Evolutionary conservation across 2,329 filamentous ascomycete genomes (phyloP).

Genomic region (Pseudopyricularia cyperi): DNA sequence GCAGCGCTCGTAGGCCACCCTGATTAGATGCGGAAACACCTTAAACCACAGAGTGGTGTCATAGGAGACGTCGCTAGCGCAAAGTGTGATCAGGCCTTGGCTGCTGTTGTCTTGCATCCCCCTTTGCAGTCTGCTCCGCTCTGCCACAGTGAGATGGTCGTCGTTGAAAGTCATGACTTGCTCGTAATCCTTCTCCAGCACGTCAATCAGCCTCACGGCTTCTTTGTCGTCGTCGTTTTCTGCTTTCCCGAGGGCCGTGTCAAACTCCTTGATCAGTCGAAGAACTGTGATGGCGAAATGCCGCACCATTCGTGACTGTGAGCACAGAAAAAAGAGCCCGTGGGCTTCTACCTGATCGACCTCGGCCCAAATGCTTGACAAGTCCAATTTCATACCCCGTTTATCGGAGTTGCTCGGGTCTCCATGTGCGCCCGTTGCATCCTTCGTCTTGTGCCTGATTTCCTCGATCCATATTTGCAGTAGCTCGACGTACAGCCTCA

Average conservation of each 20-base stretch:
- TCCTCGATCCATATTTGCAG: conserved; percentile 97
- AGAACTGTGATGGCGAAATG: conserved; percentile 87
- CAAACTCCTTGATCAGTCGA: conserved; percentile 85
- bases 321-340: conserved; percentile 93
- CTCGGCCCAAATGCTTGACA: conserved; percentile 80
- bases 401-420: conserved; percentile 44
- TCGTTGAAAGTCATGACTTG: conserved; percentile 87
- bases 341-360: conserved; percentile 96
- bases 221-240: conserved; percentile 39
- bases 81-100: conserved; percentile 81
- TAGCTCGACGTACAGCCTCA: conserved; percentile 85
- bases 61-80: conserved; percentile 88
- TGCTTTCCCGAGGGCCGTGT: conserved; percentile 69
- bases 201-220: conserved; percentile 62
- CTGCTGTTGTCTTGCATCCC: conserved; percentile 76
- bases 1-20: conserved; percentile 81
- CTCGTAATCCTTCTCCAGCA: conserved; percentile 80
- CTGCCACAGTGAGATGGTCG: conserved; percentile 80
- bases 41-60: conserved; percentile 96
- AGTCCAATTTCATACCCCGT: conserved; percentile 64
- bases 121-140: conserved; percentile 81
- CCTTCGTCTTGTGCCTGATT: conserved; percentile 73
- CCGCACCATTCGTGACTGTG: conserved; percentile 80
- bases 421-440: conserved; percentile 50
- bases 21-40: conserved; percentile 88